phyloP scores from a whole-genome alignment of 257 asterid genomes.

The Capsicum baccatum region DNA sequence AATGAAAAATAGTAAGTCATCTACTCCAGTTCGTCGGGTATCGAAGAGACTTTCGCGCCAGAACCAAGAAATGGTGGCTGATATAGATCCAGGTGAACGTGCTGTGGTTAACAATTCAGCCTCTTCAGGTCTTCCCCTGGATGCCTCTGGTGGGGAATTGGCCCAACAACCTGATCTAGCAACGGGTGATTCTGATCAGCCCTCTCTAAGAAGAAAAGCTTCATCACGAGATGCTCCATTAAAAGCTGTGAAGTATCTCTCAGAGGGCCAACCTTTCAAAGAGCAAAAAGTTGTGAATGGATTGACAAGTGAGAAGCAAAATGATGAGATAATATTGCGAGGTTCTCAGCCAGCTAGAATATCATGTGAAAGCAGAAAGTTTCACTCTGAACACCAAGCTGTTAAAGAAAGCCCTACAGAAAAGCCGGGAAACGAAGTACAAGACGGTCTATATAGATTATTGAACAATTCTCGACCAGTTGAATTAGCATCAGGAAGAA shows the following conservation, averaged over 20 bases:
- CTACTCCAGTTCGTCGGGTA: constrained; percentile 33
- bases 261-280: constrained; percentile 4
- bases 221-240: constrained; percentile 25
- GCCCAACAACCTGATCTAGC: constrained; percentile 30
- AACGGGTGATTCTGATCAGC: constrained; percentile 3
- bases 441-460: constrained; percentile 14
- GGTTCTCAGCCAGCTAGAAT: constrained; percentile 11
- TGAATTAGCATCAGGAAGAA: background rate
- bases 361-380: background rate
- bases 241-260: background rate
- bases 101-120: constrained; percentile 27
- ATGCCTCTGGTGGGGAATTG: background rate
- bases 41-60: constrained; percentile 45
- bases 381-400: constrained; percentile 2
- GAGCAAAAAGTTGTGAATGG: background rate
- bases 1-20: constrained; percentile 29
- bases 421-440: background rate
- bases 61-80: constrained; percentile 40
- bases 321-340: constrained; percentile 18
- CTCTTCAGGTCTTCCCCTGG: background rate
- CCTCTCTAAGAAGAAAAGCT: constrained; percentile 27
- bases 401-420: constrained; percentile 2
- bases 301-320: constrained; percentile 2
- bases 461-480: constrained; percentile 1
- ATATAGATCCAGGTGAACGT: constrained; percentile 34